Conservation (phyloP, 2,329 filamentous ascomycete genomes). For the Alternaria conjuncta region DNA sequence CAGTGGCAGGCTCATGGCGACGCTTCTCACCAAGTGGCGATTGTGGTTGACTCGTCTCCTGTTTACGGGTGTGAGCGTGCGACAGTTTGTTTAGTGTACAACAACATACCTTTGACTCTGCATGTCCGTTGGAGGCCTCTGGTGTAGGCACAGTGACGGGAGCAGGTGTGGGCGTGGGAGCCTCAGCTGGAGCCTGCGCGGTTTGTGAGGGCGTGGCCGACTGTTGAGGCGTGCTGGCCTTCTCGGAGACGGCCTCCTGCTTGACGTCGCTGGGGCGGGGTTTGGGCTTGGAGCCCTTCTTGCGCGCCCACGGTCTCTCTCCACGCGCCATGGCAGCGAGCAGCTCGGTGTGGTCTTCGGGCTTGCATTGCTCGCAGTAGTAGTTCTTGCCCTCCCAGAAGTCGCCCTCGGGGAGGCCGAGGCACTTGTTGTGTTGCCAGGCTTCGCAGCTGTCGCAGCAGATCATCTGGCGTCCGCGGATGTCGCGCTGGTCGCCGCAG, state of each 20-base stretch:
- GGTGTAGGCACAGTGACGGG: constrained; percentile 13
- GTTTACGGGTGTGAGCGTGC: constrained; percentile 20
- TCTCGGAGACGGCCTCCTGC: constrained; percentile 53
- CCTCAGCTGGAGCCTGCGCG: constrained; percentile 10
- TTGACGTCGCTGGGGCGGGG: constrained; percentile 67
- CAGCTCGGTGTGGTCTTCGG: constrained; percentile 81
- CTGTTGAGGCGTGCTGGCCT: constrained; percentile 29
- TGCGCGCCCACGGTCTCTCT: constrained; percentile 80
- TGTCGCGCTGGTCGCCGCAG: constrained; percentile 81
- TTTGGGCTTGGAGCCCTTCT: constrained; percentile 67
- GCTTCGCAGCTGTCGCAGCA: constrained; percentile 90
- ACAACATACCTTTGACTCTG: constrained; percentile 31
- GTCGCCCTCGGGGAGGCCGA: constrained; percentile 79
- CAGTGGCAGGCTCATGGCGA: constrained; percentile 39
- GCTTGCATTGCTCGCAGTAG: constrained; percentile 89
- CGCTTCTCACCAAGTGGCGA: constrained; percentile 48
- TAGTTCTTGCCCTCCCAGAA: constrained; percentile 64
- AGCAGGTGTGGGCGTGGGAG: constrained; percentile 20
- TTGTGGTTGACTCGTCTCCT: constrained; percentile 39
- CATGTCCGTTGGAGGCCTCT: constrained; percentile 33
- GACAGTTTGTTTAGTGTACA: neutral
- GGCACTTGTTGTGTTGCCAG: constrained; percentile 98
- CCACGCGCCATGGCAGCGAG: constrained; percentile 79
- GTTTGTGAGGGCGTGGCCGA: constrained; percentile 24
- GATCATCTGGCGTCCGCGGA: constrained; percentile 91